Evolutionary conservation across 768 basidiomycete species (phyloP).

Genomic region (Xerocomus brunneocitrinus): DNA sequence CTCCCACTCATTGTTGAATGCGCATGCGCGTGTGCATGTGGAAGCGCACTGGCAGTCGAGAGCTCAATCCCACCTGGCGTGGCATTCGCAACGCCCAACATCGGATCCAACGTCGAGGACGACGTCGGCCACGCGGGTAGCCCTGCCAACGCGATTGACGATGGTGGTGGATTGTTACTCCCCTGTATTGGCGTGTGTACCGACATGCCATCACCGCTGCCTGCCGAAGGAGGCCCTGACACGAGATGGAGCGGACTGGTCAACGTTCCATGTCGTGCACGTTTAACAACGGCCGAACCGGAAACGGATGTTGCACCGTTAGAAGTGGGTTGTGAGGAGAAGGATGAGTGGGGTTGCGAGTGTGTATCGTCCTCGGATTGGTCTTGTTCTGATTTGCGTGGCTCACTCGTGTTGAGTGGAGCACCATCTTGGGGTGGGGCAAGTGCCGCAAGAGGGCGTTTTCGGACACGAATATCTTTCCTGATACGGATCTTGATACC

Average conservation of each 20-base stretch:
- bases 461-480: conserved; percentile 84
- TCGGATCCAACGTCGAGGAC: conserved; percentile 26
- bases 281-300: conserved; percentile 12
- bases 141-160: conserved; percentile 25
- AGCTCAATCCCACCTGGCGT: conserved; percentile 32
- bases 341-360: conserved; percentile 1
- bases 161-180: conserved; percentile 8
- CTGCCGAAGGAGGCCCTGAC: conserved; percentile 16
- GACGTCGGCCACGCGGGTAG: conserved; percentile 32
- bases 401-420: conserved; percentile 5
- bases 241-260: conserved; percentile 17
- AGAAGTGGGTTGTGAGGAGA: conserved; percentile 12
- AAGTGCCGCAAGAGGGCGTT: conserved; percentile 49
- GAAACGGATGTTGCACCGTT: neutral
- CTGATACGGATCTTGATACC: conserved; percentile 94
- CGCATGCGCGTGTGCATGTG: conserved; percentile 6
- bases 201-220: conserved; percentile 16
- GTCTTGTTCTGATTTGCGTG: conserved; percentile 27
- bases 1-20: conserved; percentile 11
- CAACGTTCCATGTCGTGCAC: conserved; percentile 29
- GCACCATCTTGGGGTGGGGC: conserved; percentile 17
- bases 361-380: conserved; percentile 22
- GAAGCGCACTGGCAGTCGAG: conserved; percentile 8
- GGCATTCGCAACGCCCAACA: conserved; percentile 30
- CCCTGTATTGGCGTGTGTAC: conserved; percentile 17